Evolutionary conservation across 768 basidiomycete species (phyloP).

Genomic region (Serendipita sp.): DNA sequence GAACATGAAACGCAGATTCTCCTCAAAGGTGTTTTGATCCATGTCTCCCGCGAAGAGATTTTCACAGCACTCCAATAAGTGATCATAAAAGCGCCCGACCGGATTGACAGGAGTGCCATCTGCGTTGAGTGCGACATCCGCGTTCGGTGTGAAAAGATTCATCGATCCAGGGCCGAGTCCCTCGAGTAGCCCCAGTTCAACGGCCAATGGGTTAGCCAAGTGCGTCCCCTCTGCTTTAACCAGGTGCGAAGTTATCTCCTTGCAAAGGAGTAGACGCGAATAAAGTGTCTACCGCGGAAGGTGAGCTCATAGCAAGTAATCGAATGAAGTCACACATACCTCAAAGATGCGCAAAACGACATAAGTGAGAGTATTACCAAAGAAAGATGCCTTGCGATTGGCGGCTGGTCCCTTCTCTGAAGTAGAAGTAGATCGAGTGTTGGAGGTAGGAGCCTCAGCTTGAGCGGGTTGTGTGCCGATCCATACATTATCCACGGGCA

Average conservation of each 20-base stretch:
- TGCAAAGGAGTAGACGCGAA: slow-evolving; percentile 71
- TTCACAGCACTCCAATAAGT: slow-evolving; percentile 79
- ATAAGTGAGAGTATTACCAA: slow-evolving; percentile 87
- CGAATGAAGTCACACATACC: slow-evolving; percentile 32
- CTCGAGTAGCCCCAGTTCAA: slow-evolving; percentile 74
- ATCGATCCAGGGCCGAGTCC: slow-evolving; percentile 36
- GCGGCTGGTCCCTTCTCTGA: not conserved
- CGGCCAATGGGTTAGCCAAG: slow-evolving; percentile 63
- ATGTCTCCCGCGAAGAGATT: slow-evolving; percentile 79
- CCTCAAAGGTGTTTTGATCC: slow-evolving; percentile 84
- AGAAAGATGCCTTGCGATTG: slow-evolving; percentile 39
- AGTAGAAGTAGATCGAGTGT: not conserved
- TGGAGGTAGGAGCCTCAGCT: not conserved
- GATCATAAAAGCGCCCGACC: slow-evolving; percentile 64
- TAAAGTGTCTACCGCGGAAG: slow-evolving; percentile 53
- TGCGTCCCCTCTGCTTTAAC: slow-evolving; percentile 43
- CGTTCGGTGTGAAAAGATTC: slow-evolving; percentile 5
- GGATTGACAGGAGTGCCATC: slow-evolving; percentile 44
- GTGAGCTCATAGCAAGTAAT: not conserved
- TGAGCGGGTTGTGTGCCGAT: not conserved
- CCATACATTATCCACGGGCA: not conserved
- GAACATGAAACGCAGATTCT: slow-evolving; percentile 90
- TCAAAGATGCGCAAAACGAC: slow-evolving; percentile 76
- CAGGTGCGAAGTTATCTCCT: slow-evolving; percentile 57
- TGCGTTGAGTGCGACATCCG: not conserved